Evolutionary conservation across 208 protist genomes (phyloP), one percentile per base, ranked within the genome.

Genomic region (Herpetomonas tarakana): DNA sequence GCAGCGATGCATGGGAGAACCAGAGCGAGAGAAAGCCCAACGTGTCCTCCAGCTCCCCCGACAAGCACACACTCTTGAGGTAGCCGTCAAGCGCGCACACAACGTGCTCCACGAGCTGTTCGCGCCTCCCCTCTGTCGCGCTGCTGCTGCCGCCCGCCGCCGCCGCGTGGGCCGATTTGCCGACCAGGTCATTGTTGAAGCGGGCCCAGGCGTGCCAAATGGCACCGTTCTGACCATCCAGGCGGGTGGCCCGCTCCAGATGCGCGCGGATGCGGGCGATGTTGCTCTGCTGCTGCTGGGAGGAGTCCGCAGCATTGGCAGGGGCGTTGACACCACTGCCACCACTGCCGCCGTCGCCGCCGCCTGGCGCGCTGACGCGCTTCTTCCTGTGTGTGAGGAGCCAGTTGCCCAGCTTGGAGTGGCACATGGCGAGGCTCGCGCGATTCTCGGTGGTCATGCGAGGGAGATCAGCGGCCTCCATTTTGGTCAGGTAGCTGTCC

Each of bases 11-110:
- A 65, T 98, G 81, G 52, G 92, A 90, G 80, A 99, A 99, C 97
- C 96, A 99, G 26, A 99, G 78, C 30, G 97, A 99, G 29, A 99
- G 77, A 52, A 99, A 93, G n/a, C 99, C 89, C 25, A 99, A 83
- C 39, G 97, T 90, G 76, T 99, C 98, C 84, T 99, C 98, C 18
- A 92, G 75, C 59, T 93, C 86, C 61, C 89, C 68, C 7, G 86
- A 81, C 59, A 89, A 70, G 50, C 65, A 92, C 45, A 90, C 76
- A 54, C 85, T 96, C 39, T 86, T 84, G 65, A 99, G 93, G 80
- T 99, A 99, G 24, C 95, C 96, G 45, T 89, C 70, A 58, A 99
- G 75, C 16, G 98, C 98, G 18, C 62, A 62, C 0, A 96, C 62
- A 28, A 98, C 74, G 64, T 98, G 84, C 1, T 88, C 76, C 26